phyloP scores from a whole-genome alignment of 2,329 filamentous ascomycete genomes.

The Delphinella strobiligena region DNA sequence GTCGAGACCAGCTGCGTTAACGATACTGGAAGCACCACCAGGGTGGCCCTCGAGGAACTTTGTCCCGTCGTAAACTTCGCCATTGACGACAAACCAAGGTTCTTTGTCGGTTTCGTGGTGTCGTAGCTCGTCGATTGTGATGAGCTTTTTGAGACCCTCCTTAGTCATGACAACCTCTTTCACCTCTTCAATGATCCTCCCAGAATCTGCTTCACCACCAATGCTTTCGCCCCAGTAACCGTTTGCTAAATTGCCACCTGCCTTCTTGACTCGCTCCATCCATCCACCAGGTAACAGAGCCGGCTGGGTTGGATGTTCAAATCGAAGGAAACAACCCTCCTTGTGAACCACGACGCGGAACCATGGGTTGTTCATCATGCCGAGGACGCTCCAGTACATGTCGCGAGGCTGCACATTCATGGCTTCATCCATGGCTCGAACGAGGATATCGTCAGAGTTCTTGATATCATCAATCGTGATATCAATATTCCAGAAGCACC shows the following conservation, averaged over 20 bases:
- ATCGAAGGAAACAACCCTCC: constrained; percentile 52
- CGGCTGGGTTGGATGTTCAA: constrained; percentile 83
- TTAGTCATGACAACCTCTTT: constrained; percentile 70
- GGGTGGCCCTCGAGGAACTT: constrained; percentile 71
- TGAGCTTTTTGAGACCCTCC: constrained; percentile 47
- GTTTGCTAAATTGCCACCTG: constrained; percentile 67
- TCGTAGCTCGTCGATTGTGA: constrained; percentile 61
- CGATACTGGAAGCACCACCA: constrained; percentile 75
- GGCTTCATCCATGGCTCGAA: constrained; percentile 80
- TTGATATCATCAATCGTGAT: constrained; percentile 51
- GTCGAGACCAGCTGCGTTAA: constrained; percentile 70
- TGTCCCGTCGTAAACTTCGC: constrained; percentile 81
- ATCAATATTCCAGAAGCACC: constrained; percentile 80
- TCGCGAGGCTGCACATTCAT: constrained; percentile 80
- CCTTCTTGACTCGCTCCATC: constrained; percentile 86
- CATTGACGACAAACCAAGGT: constrained; percentile 82
- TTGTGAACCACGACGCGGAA: constrained; percentile 68
- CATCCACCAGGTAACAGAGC: constrained; percentile 68
- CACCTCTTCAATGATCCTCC: constrained; percentile 35
- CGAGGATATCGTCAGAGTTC: constrained; percentile 58
- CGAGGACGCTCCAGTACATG: constrained; percentile 91
- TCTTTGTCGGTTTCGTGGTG: constrained; percentile 51
- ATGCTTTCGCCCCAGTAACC: constrained; percentile 73
- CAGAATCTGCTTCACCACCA: constrained; percentile 35
- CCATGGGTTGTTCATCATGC: constrained; percentile 99